These are phyloP conservation scores for Periconia sp. DNA, from an alignment of 2,329 filamentous ascomycete species.

Conservation along the genomic window DNA sequence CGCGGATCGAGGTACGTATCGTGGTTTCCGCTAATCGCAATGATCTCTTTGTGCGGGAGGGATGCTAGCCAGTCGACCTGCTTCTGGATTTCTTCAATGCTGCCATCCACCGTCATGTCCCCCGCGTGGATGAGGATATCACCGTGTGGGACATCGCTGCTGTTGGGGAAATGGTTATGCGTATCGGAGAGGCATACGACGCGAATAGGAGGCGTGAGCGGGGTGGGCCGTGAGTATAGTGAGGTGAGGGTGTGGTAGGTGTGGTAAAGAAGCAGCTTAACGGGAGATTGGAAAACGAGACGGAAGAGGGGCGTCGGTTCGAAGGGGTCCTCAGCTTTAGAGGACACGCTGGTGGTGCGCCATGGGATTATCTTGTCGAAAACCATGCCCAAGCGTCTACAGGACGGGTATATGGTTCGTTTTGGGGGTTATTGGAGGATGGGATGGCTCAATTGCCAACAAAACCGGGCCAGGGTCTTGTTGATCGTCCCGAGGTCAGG, in stretches of 20 bases:
- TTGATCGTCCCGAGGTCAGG: not conserved
- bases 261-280: constrained; percentile 63
- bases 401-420: too few species aligned
- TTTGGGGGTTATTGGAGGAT: not conserved
- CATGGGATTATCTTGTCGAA: constrained; percentile 30
- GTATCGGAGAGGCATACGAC: constrained; percentile 92
- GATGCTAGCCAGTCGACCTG: constrained; percentile 80
- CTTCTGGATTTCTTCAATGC: constrained; percentile 71
- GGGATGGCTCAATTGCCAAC: not conserved
- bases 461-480: not conserved
- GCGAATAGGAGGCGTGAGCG: constrained; percentile 63
- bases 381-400: constrained; percentile 23
- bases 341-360: constrained; percentile 19
- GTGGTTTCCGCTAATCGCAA: constrained; percentile 86
- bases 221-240: constrained; percentile 66
- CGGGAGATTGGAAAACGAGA: constrained; percentile 66
- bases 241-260: constrained; percentile 66
- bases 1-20: constrained; percentile 79
- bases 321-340: constrained; percentile 38
- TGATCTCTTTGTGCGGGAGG: constrained; percentile 76
- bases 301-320: constrained; percentile 58
- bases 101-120: constrained; percentile 77
- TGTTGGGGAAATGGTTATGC: constrained; percentile 62
- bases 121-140: constrained; percentile 90
- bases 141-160: constrained; percentile 65